phyloP scores from a whole-genome alignment of 805 yeast genomes.

The Candida ulmi region DNA sequence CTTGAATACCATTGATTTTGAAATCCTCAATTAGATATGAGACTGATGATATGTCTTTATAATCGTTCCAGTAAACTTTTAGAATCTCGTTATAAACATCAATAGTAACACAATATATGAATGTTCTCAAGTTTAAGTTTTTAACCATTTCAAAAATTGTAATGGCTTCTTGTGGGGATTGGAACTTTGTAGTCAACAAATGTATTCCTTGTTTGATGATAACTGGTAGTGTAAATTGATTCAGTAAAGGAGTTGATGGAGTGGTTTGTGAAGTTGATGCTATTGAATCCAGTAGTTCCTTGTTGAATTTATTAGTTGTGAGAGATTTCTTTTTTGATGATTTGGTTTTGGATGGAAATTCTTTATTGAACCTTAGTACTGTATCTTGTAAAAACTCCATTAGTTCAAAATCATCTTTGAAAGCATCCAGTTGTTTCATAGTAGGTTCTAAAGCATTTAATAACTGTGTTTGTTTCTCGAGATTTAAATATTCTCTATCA shows the following conservation, averaged over 20 bases:
- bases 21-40: constrained; percentile 32
- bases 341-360: not conserved
- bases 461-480: not conserved
- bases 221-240: constrained; percentile 13
- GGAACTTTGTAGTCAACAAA: constrained; percentile 5
- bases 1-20: constrained; percentile 34
- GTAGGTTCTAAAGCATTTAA: not conserved
- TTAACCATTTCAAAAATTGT: constrained; percentile 30
- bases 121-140: constrained; percentile 27
- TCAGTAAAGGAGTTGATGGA: constrained; percentile 9
- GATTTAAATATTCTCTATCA: not conserved
- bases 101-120: constrained; percentile 31
- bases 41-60: constrained; percentile 30
- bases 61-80: constrained; percentile 31
- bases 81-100: constrained; percentile 33
- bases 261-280: not conserved
- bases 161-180: constrained; percentile 22
- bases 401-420: not conserved
- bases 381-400: not conserved
- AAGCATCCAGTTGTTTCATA: not conserved
- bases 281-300: constrained; percentile 1
- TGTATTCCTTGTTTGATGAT: constrained; percentile 7
- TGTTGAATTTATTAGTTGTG: not conserved
- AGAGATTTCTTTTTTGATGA: not conserved
- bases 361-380: not conserved